A percentile compares a stretch with the other conserved stretches of the same genome.
These are phyloP conservation scores for Lichtheimia corymbifera DNA, from an alignment of 371 early-diverging fungal genomes.

Conservation along the genomic window DNA sequence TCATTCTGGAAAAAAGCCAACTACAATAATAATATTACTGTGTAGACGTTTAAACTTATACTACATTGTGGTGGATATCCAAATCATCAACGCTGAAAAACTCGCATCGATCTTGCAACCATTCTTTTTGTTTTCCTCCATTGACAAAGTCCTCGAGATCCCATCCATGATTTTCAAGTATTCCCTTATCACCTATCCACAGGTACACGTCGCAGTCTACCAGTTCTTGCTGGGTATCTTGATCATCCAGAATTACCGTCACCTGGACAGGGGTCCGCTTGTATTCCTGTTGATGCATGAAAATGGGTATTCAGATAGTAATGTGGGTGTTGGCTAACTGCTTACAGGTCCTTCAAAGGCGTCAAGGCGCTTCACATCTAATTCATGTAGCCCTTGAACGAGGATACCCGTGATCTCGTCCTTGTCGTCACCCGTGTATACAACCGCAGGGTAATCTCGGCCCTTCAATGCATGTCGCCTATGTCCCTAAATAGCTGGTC, in stretches of 20 bases:
- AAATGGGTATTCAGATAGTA: neutral
- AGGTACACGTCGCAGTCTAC: slow-evolving; percentile 33
- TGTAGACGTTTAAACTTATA: neutral
- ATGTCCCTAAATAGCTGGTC: slow-evolving; percentile 26
- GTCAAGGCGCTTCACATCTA: slow-evolving; percentile 35
- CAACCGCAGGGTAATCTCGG: slow-evolving; percentile 40
- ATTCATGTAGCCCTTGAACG: slow-evolving; percentile 26
- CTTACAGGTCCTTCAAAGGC: slow-evolving; percentile 45
- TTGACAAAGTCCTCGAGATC: slow-evolving; percentile 22
- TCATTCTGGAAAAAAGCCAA: neutral
- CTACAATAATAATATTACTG: neutral
- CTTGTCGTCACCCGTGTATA: slow-evolving; percentile 19
- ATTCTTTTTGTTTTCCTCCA: slow-evolving; percentile 15
- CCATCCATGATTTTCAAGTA: slow-evolving; percentile 36
- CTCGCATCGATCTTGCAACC: slow-evolving; percentile 28
- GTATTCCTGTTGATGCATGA: slow-evolving; percentile 28
- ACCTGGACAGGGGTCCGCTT: slow-evolving; percentile 25
- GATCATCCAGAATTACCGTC: neutral
- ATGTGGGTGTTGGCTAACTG: neutral
- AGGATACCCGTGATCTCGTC: slow-evolving; percentile 33
- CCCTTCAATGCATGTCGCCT: slow-evolving; percentile 32
- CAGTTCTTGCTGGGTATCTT: neutral
- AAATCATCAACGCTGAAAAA: slow-evolving; percentile 23
- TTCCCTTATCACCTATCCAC: slow-evolving; percentile 29
- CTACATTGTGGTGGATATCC: neutral